Evolutionary conservation across 371 early-diverging fungal genomes (phyloP), one percentile per base, ranked within the genome.

Genomic region (Sporodiniella umbellata): DNA sequence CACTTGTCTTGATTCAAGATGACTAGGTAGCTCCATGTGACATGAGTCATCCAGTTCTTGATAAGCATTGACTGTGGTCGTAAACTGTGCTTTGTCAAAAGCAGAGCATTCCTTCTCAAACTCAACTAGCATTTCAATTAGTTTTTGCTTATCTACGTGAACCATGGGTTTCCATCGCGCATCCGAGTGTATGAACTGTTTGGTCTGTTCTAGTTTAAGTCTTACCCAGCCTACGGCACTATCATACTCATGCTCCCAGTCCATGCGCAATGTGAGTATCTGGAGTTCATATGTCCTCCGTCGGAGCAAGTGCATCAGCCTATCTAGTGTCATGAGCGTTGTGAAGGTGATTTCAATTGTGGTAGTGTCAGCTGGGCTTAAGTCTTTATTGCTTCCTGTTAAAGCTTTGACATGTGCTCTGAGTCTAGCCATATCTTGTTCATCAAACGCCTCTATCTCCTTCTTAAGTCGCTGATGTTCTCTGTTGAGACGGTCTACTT

Each of bases 311-410:
- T 71, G 66, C 58, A 72, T 65, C 18, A 80, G 47, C 15, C 62
- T 54, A 40, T 80, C 80, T n/a, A 80, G 56, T 2, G 69, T 64
- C 46, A 48, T 69, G 8, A 80, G 53, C 1, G 80, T 76, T 12
- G 72, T 66, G 14, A 80, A 62, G 14, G 77, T 76, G 33, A 78
- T 74, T 51, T 75, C 76, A 43, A 80, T 78, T 0, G 80, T 80
- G 4, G 76, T 76, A 1, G 76, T 76, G 42, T 80, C 80, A 12
- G 80, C 80, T 1, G 80, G 80, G 38, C 71, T 74, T 12, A 80
- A 59, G 14, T 68, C 67, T 10, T 53, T 57, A 15, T 54, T 50
- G 11, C 63, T 66, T 2, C 37, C 48, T 0, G 78, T 75, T 19
- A 78, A 53, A 4, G 59, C 62, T 48, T 72, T 80, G n/a, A 78